These are phyloP conservation scores for Thraustochytrium striatum DNA, from an alignment of 352 stramenopile species.

Conservation along the genomic window DNA sequence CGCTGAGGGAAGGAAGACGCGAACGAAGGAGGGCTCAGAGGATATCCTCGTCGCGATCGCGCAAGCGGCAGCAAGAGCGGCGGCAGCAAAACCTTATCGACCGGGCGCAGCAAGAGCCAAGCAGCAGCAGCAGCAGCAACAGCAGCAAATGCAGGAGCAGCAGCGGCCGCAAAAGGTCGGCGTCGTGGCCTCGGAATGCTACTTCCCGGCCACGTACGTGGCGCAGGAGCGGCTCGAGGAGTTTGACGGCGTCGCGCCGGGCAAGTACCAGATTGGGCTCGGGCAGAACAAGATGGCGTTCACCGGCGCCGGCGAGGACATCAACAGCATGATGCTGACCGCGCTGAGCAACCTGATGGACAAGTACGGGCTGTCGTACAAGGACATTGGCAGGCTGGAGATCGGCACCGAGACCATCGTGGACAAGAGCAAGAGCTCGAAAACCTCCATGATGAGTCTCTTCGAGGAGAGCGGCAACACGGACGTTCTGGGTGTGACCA, in stretches of 20 bases:
- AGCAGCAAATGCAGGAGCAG: background rate
- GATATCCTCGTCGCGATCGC: too few relatives aligned
- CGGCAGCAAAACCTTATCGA: too few relatives aligned
- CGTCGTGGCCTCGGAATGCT: conserved; percentile 48
- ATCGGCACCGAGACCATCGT: conserved; percentile 95
- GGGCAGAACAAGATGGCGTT: conserved; percentile 70
- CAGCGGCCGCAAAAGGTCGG: conserved; percentile 28
- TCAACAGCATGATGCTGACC: conserved; percentile 78
- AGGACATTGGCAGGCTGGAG: conserved; percentile 85
- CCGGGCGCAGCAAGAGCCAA: background rate
- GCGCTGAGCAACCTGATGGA: conserved; percentile 60
- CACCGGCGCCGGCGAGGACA: conserved; percentile 76
- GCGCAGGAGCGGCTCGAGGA: conserved; percentile 86
- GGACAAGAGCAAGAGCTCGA: conserved; percentile 82
- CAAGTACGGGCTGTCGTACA: conserved; percentile 72
- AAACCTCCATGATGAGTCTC: conserved; percentile 80
- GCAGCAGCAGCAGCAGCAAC: conserved; percentile 8
- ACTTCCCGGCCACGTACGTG: conserved; percentile 46
- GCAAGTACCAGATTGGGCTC: conserved; percentile 79
- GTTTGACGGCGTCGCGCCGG: conserved; percentile 73
- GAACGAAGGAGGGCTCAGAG: too few relatives aligned
- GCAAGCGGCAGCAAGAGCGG: too few relatives aligned
- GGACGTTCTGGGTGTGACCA: conserved; percentile 82
- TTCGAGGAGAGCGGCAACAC: conserved; percentile 67
- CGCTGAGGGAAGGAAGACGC: too few relatives aligned